Evolutionary conservation across 345 rosid genomes (phyloP), one percentile per base, ranked within the genome.

Genomic region (Trapa bicornis): DNA sequence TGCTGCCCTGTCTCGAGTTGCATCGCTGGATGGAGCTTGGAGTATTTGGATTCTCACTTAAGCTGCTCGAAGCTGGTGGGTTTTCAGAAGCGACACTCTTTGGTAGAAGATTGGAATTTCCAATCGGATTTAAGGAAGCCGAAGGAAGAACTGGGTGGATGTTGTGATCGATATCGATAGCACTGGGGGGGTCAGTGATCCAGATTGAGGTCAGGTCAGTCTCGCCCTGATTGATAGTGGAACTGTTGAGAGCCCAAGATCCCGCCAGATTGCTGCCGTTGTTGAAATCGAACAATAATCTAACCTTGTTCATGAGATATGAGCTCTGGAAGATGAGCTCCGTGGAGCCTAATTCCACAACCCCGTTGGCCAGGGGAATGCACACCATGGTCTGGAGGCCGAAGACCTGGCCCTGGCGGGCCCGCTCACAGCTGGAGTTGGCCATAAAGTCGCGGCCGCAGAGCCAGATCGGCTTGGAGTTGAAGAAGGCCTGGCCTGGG

Each of bases 301-400:
- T 70, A 62, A 93, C 96, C 79, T 85, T 87, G 61, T 76, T 80
- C 85, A 85, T 72, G 74, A 93, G 87, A 87, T 88, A 92, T 43
- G 84, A 78, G 77, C 80, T 90, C 62, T 84, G 92, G 52, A 37
- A 73, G 70, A 93, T 86, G 77, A 82, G 0, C 73, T 93, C 97
- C 9, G 85, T 83, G 2, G 98, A 88, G 13, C 97, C 98, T 68
- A 93, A 72, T 75, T 93, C 98, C 42, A 93, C 89, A 17, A 93
- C 97, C 12, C 98, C 97, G 72, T 84, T 85, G 0, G 78, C 80
- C 45, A 81, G 72, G 32, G 98, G 91, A 61, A 93, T 76, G 58
- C 96, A 93, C 33, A 88, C 97, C 67, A 95, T 58, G 33, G 96
- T 90, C 73, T 85, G 85, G 57, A 90, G 77, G 65, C 98, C 98